A percentile compares a stretch with the other conserved stretches of the same genome.
Conservation (phyloP, 139 green algal species). For the Edaphochlamys debaryana region DNA sequence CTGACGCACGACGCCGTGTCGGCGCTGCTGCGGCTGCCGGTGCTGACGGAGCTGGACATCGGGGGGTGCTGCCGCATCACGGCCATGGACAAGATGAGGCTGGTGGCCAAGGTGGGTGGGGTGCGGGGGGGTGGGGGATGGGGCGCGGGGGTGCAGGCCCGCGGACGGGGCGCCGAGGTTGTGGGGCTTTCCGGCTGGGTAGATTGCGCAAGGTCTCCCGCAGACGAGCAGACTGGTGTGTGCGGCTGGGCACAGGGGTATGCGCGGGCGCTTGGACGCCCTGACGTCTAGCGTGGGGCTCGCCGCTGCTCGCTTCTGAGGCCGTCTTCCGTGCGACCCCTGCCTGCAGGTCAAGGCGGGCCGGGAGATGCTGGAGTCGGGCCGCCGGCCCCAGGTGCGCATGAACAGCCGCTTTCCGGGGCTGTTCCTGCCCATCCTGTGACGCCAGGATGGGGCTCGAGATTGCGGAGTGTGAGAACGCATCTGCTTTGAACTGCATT, state of each 20-base stretch:
- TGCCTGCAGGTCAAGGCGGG: conserved; percentile 37
- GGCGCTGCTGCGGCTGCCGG: conserved; percentile 78
- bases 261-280: too few relatives aligned
- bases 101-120: conserved; percentile 75
- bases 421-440: conserved; percentile 35
- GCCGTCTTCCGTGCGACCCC: too few relatives aligned
- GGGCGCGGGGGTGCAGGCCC: not conserved
- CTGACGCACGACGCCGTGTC: conserved; percentile 77
- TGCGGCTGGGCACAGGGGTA: too few relatives aligned
- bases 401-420: conserved; percentile 55
- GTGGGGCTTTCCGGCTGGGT: not conserved
- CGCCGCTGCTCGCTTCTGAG: too few relatives aligned
- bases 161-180: not conserved
- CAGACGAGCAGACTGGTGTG: too few relatives aligned
- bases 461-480: too few relatives aligned
- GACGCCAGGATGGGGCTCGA: too few relatives aligned
- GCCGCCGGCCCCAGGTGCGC: conserved; percentile 37
- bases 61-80: conserved; percentile 71
- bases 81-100: conserved; percentile 82
- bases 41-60: conserved; percentile 77
- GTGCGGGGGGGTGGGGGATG: too few relatives aligned
- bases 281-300: too few relatives aligned
- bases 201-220: too few relatives aligned
- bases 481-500: not conserved
- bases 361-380: conserved; percentile 56